phyloP scores from a whole-genome alignment of 225 moss, liverwort and hornwort species.

The Rhytidiadelphus loreus region DNA sequence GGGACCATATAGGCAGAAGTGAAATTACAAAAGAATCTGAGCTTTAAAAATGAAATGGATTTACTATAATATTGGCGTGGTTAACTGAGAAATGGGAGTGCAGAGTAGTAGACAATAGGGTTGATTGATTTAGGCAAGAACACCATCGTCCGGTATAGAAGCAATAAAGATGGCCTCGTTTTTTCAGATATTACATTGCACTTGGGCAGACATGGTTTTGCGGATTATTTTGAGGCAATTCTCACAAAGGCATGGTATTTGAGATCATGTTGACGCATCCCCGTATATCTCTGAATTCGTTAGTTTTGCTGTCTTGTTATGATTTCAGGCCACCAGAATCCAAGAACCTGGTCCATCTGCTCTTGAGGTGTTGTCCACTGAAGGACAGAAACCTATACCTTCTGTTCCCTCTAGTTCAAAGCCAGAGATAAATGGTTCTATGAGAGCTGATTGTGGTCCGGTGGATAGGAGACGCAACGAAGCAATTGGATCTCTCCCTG shows the following conservation, averaged over 20 bases:
- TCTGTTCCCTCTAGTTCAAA: not conserved
- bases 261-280: not conserved
- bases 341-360: conserved; percentile 6
- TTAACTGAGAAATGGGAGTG: not conserved
- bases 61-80: not conserved
- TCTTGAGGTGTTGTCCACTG: not conserved
- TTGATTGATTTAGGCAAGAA: not conserved
- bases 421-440: not conserved
- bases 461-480: not conserved
- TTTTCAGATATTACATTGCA: not conserved
- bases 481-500: not conserved
- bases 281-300: not conserved
- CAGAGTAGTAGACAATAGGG: not conserved
- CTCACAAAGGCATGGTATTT: not conserved
- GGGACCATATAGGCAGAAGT: not conserved
- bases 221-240: not conserved
- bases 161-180: not conserved
- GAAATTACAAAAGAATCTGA: not conserved
- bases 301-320: not conserved
- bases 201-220: not conserved
- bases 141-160: not conserved
- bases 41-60: not conserved
- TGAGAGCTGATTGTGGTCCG: conserved; percentile 2
- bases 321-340: conserved; percentile 15
- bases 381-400: conserved; percentile 3